These are phyloP conservation scores for Coniosporium tulheliwenetii DNA, from an alignment of 2,329 filamentous ascomycete species.

Conservation along the genomic window DNA sequence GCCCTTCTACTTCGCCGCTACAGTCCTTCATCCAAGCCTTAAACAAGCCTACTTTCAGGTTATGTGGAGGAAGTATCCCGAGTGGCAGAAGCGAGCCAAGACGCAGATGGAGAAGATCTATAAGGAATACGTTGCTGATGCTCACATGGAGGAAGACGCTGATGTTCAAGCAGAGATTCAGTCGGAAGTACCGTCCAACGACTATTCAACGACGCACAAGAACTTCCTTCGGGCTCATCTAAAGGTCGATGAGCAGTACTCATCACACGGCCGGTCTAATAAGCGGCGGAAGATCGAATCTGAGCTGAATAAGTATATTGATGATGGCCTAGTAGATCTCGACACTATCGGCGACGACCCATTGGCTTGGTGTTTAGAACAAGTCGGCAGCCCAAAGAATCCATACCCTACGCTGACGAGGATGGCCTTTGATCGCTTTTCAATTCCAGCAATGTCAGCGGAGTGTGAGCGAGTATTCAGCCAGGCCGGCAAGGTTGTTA, in stretches of 20 bases:
- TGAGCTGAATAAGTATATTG: neutral
- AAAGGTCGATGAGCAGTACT: neutral
- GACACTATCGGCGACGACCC: neutral
- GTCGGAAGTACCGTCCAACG: neutral
- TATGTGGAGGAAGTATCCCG: neutral
- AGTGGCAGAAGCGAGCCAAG: neutral
- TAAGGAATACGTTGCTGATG: neutral
- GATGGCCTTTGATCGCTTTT: slow-evolving; percentile 3
- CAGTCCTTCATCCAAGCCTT: neutral
- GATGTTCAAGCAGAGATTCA: neutral
- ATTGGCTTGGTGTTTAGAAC: neutral
- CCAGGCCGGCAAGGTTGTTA: slow-evolving; percentile 4
- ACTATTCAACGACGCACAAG: neutral
- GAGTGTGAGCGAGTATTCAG: slow-evolving; percentile 4
- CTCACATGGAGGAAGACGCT: neutral
- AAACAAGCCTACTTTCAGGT: neutral
- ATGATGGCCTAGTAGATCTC: neutral
- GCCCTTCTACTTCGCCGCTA: neutral
- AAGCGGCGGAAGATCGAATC: neutral
- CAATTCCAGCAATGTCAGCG: slow-evolving; percentile 3
- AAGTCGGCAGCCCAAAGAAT: neutral
- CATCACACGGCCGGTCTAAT: neutral
- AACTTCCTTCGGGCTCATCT: no score
- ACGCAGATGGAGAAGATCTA: neutral
- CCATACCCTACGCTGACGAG: slow-evolving; percentile 2